These are phyloP conservation scores for Ilyonectria destructans DNA, from an alignment of 2,329 filamentous ascomycete species.

Conservation along the genomic window DNA sequence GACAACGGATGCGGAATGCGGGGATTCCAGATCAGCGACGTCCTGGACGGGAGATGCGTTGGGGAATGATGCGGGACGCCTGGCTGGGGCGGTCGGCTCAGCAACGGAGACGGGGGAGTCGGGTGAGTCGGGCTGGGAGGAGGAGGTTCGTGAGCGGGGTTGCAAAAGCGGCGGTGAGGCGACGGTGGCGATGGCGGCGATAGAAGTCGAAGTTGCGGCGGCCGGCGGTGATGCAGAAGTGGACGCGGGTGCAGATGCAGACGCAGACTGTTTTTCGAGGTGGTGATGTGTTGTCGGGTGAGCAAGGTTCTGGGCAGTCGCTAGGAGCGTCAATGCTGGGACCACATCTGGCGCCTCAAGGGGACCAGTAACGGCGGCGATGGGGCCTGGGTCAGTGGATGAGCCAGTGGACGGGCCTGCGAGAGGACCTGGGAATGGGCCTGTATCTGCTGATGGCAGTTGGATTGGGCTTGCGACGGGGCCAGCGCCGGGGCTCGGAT, in stretches of 20 bases:
- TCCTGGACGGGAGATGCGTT: conserved; percentile 41
- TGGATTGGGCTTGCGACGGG: conserved; percentile 30
- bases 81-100: conserved; percentile 44
- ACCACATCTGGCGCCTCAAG: conserved; percentile 34
- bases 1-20: conserved; percentile 47
- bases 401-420: conserved; percentile 22
- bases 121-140: conserved; percentile 54
- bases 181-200: conserved; percentile 5
- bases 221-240: conserved; percentile 28
- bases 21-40: conserved; percentile 41
- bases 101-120: conserved; percentile 40
- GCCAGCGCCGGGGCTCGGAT: conserved; percentile 44
- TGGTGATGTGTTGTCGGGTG: conserved; percentile 49
- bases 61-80: conserved; percentile 47
- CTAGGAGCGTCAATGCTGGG: conserved; percentile 35
- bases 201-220: conserved; percentile 18
- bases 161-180: conserved; percentile 43
- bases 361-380: conserved; percentile 27
- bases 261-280: conserved; percentile 46
- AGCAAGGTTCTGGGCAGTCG: conserved; percentile 39
- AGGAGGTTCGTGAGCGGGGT: conserved; percentile 53
- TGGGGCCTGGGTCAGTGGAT: conserved; percentile 23
- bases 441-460: conserved; percentile 36
- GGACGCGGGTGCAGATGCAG: conserved; percentile 31
- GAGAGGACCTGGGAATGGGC: conserved; percentile 35